Evolutionary conservation across 768 basidiomycete genomes (phyloP).

Genomic region (Mycena venus): DNA sequence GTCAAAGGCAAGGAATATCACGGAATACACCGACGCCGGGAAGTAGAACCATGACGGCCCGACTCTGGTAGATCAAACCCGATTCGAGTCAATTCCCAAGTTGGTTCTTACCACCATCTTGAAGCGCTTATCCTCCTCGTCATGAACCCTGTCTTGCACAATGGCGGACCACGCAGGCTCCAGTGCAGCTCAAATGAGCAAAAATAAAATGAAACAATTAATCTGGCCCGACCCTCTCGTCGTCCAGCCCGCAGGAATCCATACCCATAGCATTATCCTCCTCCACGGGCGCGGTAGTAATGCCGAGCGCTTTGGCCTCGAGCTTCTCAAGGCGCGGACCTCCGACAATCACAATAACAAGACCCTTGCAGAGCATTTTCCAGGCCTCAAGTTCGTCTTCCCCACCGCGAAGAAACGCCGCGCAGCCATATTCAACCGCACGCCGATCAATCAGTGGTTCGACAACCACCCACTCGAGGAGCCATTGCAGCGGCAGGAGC

Average conservation of each 20-base stretch:
- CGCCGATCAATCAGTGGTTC: conserved; percentile 29
- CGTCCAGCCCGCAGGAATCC: conserved; percentile 1
- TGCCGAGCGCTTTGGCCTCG: conserved; percentile 26
- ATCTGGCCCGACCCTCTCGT: conserved; percentile 25
- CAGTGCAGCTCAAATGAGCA: neutral
- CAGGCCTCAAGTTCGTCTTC: conserved; percentile 23
- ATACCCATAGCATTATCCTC: conserved; percentile 25
- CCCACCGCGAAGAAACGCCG: conserved; percentile 27
- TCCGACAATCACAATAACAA: neutral
- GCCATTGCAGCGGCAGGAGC: neutral
- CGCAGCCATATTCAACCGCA: conserved; percentile 20
- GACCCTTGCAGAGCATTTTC: conserved; percentile 21
- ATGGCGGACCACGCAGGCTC: neutral
- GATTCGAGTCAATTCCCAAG: no score
- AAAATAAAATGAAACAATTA: conserved; percentile 13
- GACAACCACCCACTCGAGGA: neutral
- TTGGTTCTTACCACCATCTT: no score
- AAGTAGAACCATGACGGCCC: no score
- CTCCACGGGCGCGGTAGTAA: conserved; percentile 28
- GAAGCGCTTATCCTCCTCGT: no score
- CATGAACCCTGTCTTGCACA: neutral
- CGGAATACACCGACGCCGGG: no score
- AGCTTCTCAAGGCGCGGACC: conserved; percentile 4
- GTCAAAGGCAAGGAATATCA: no score
- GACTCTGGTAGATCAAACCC: no score